Base-by-base conservation (phyloP, 306 rosid genomes). In the Alnus rubra region DNA sequence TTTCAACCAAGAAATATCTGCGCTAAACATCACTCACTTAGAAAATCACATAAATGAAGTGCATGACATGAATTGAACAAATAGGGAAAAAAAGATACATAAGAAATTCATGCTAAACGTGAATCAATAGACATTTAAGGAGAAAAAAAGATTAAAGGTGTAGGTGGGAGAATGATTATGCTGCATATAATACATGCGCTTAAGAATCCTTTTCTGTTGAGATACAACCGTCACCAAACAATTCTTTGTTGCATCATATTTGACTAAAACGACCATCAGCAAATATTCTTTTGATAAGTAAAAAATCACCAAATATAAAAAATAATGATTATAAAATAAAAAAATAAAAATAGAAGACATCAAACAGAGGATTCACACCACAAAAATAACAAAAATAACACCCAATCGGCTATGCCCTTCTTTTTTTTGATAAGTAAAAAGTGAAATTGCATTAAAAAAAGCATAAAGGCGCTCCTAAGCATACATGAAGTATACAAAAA, bases 1-100 rank as follows among this genome's bases (percentile, higher is more conserved):
- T 94, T 90, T 92, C 98, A 78, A 92, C 94, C 45, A 92, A 84
- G 84, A 89, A 92, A 86, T 94, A 94, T 88, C 97, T 94, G 89
- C 90, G 84, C 7, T 19, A 83, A 71, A 78, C 60, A 78, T 80
- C 74, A 78, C 28, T 60, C 63, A 5, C 16, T 44, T 60, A 52
- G 72, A 56, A 23, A 64, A 31, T 72, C 23, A 73, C 39, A 54
- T 31, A 55, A 58, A 75, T 75, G 56, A 19, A 13, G 12, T 30
- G 52, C 14, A 19, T 0, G 2, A 9, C 23, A 69, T 8, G 73
- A 62, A 60, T 13, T 37, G 5, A 69, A 82, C 63, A 59, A 71
- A 62, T 18, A 67, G 2, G 9, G 58, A 6, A 5, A 42, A 56
- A 7, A 9, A 9, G 4, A 1, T 3, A 23, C 12, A 59, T 37